Evolutionary conservation across 345 rosid genomes (phyloP), one percentile per base, ranked within the genome.

Genomic region (Euphorbia lathyris): DNA sequence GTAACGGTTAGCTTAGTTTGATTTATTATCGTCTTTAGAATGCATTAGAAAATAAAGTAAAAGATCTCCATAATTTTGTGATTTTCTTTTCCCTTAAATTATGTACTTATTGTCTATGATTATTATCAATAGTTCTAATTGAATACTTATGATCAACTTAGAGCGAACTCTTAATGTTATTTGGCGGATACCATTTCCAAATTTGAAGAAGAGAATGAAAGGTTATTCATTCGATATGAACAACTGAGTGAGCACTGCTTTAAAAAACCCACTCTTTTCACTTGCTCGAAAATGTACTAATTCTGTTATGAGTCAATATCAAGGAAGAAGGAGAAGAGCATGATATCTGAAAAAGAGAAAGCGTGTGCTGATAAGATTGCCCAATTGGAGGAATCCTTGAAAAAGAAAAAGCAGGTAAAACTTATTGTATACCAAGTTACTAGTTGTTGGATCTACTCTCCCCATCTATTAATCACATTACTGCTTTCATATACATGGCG

Each of bases 161-260:
- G 6, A 2, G 16, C 36, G 26, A 2, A 25, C 13, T 50, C 38
- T 36, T 11, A 42, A 32, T 51, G 11, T 11, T 63, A 40, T 25
- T 47, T 36, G 67, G 25, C 87, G 87, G 98, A 85, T 74, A 80
- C 82, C 27, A 27, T 90, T 64, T 81, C 93, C 57, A 92, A 82
- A 80, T 86, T 86, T 53, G 95, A 88, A 71, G 94, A 88, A 65
- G 92, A 90, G 69, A 90, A 90, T 79, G 95, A 87, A 76, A 88
- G 74, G 81, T 86, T 93, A 59, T 84, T 84, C 63, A 69, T 77
- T 77, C 81, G 85, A 79, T 90, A 87, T 72, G 93, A 92, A 78
- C 98, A 90, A 82, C 43, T 84, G 67, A 84, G 97, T 90, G 72
- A 92, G 93, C 34, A 4, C 65, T 58, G 26, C 22, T 19, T 50